Conservation (phyloP, 345 rosid species). For the Murraya koenigii region DNA sequence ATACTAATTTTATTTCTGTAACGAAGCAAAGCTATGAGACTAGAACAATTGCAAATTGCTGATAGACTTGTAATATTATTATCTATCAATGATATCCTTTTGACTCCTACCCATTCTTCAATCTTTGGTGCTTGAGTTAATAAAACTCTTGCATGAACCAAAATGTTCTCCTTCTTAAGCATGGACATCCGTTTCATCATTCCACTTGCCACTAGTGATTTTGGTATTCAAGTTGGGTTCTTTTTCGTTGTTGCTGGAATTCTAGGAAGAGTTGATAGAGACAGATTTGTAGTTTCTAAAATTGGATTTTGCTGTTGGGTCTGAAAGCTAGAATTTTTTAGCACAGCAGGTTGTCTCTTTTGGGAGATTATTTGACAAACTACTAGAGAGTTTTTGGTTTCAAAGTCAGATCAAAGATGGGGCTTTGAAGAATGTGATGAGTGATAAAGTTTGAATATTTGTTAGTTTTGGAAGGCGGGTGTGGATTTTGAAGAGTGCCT, state of each 20-base stretch:
- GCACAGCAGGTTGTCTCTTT: not conserved
- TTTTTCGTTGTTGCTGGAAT: constrained; percentile 24
- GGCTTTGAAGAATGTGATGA: not conserved
- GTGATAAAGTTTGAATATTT: not conserved
- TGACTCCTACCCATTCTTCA: too few relatives aligned
- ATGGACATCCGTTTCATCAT: not conserved
- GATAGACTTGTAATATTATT: too few relatives aligned
- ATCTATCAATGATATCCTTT: too few relatives aligned
- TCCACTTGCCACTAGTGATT: constrained; percentile 15
- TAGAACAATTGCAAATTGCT: too few relatives aligned
- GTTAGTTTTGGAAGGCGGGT: not conserved
- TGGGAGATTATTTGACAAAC: constrained; percentile 11
- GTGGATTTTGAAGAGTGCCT: not conserved
- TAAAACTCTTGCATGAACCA: too few relatives aligned
- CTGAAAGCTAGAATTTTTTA: not conserved
- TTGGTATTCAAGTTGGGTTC: constrained; percentile 13
- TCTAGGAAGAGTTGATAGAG: constrained; percentile 7
- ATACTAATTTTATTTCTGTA: too few relatives aligned
- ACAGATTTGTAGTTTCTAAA: constrained; percentile 16
- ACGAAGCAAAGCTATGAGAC: too few relatives aligned
- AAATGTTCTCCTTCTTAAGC: too few relatives aligned
- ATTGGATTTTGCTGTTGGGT: constrained; percentile 22
- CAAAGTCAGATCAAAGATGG: not conserved
- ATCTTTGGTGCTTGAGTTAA: too few relatives aligned
- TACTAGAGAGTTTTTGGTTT: not conserved